These are phyloP conservation scores for Elongisporangium senticosum DNA, from an alignment of 352 stramenopile species.

Conservation along the genomic window DNA sequence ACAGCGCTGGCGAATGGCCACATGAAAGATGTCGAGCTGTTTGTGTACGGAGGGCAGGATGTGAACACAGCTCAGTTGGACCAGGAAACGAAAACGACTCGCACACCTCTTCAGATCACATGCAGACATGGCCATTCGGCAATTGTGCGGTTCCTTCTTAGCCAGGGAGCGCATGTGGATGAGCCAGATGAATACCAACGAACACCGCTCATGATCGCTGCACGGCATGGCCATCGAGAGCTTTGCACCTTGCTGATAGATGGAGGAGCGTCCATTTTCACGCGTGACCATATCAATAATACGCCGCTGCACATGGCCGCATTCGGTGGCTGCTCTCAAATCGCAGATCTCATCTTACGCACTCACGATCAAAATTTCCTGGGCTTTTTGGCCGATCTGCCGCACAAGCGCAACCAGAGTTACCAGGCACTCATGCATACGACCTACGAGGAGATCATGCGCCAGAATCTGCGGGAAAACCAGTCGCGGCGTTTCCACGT, in stretches of 20 bases:
- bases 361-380: conserved; percentile 42
- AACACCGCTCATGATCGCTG: conserved; percentile 54
- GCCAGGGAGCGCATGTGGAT: conserved; percentile 36
- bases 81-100: conserved; percentile 21
- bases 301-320: conserved; percentile 65
- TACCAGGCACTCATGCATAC: conserved; percentile 32
- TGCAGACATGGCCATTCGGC: conserved; percentile 34
- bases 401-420: conserved; percentile 17
- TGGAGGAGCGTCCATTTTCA: conserved; percentile 36
- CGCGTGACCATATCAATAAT: conserved; percentile 57
- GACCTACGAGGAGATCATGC: conserved; percentile 44
- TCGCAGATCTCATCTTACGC: conserved; percentile 34
- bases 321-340: conserved; percentile 34
- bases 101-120: conserved; percentile 51
- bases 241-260: conserved; percentile 39
- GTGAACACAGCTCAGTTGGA: conserved; percentile 38
- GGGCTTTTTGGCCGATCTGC: conserved; percentile 36
- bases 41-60: conserved; percentile 60
- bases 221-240: conserved; percentile 43
- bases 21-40: conserved; percentile 47
- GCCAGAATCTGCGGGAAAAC: conserved; percentile 54
- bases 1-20: conserved; percentile 37
- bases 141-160: conserved; percentile 43
- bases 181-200: conserved; percentile 46
- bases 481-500: conserved; percentile 58